Evolutionary conservation across 2,329 filamentous ascomycete genomes (phyloP), one percentile per base, ranked within the genome.

Genomic region (Didymosphaeria variabile): DNA sequence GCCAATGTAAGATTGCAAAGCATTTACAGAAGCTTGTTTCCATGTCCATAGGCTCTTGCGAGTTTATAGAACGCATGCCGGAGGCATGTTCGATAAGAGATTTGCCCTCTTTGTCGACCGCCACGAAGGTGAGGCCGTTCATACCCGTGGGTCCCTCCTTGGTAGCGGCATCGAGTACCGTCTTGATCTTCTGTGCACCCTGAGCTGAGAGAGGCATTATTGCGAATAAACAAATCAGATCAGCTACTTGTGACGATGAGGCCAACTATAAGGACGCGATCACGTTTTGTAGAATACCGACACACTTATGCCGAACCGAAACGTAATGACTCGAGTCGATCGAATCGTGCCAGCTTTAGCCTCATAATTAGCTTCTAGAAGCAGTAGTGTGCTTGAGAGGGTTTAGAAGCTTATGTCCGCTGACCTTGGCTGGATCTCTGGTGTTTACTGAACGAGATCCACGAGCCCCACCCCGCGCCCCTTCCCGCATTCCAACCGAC

Each of bases 11-110:
- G 19, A 5, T 45, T 10, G 21, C 13, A 38, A 29, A 1, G 17
- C 5, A 9, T 36, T 42, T 47, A 54, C 59, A 86, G 67, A 89
- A 91, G 0, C 87, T 77, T 9, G 80, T 87, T 42, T 91, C 87
- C 0, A 87, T 75, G 0, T 83, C 83, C 84, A 91, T 87, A 4
- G 83, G 78, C 49, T 87, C 82, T 0, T 78, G 66, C 2, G 71
- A 72, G 8, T 78, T 71, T 5, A 81, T 58, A 15, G 79, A 76
- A 29, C 72, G 69, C 34, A 77, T 81, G 12, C 82, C 82, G 4
- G 81, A 79, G 2, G 81, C 78, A 61, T 78, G 74, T 47, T 80
- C 74, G 29, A 77, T 73, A 12, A 84, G 75, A 1, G 77, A 71
- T 2, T 81, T 72, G 59, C 81, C 81, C 54, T 78, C 73, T 60